Conservation (phyloP, 176 grass and related monocot species). For the Musa itinerans region DNA sequence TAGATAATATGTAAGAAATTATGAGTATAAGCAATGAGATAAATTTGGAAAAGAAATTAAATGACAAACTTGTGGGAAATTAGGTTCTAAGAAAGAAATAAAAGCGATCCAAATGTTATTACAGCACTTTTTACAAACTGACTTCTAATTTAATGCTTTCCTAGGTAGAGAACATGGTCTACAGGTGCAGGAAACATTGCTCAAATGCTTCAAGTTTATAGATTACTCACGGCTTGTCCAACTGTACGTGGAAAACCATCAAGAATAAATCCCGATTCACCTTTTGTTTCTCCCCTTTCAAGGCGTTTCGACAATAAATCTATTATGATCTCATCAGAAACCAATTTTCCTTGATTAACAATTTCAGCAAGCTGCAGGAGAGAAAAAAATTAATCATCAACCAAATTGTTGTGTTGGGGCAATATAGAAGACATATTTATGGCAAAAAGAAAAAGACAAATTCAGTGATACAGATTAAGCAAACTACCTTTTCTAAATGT, state of each 20-base stretch:
- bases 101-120: not conserved
- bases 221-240: constrained; percentile 7
- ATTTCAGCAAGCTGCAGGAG: constrained; percentile 9
- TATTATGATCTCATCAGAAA: constrained; percentile 12
- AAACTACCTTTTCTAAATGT: too few relatives aligned
- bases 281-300: constrained; percentile 1
- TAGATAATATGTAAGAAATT: too few relatives aligned
- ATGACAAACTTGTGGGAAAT: not conserved
- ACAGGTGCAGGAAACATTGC: not conserved
- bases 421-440: not conserved
- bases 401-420: not conserved
- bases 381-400: not conserved
- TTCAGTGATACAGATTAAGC: too few relatives aligned
- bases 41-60: too few relatives aligned
- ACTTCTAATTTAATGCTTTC: not conserved
- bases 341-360: constrained; percentile 16
- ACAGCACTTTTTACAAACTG: not conserved
- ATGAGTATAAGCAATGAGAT: too few relatives aligned
- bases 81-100: not conserved
- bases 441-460: not conserved
- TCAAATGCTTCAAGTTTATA: not conserved
- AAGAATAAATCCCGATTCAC: constrained; percentile 15
- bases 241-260: constrained; percentile 13
- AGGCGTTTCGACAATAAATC: constrained; percentile 14
- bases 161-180: not conserved